phyloP scores from a whole-genome alignment of 441 rosid species.

The Geranium incanum region DNA sequence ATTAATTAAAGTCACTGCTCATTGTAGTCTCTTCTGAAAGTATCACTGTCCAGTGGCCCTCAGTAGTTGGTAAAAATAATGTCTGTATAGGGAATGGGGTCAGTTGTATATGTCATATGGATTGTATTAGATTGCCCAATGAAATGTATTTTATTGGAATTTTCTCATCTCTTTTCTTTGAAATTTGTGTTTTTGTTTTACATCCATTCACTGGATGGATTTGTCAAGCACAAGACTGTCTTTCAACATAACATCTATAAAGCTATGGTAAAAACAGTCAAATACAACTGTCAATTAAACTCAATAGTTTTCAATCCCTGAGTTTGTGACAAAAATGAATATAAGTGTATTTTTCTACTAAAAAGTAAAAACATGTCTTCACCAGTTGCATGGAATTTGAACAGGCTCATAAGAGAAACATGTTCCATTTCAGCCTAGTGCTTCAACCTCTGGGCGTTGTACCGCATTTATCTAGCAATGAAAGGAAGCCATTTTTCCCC shows the following conservation, averaged over 20 bases:
- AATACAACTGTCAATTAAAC: too few species aligned
- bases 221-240: neutral
- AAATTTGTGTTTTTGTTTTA: neutral
- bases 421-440: neutral
- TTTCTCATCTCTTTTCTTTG: neutral
- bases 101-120: neutral
- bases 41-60: too few species aligned
- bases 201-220: neutral
- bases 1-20: neutral
- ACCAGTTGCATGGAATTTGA: neutral
- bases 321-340: neutral
- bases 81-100: constrained; percentile 10
- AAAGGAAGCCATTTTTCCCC: constrained; percentile 88
- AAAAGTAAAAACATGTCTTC: neutral
- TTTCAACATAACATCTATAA: too few species aligned
- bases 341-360: neutral
- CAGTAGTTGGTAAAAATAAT: too few species aligned
- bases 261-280: too few species aligned
- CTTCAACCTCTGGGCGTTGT: constrained; percentile 19
- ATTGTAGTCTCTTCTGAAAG: neutral
- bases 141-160: neutral
- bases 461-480: constrained; percentile 49
- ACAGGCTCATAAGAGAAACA: neutral
- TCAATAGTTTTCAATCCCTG: neutral
- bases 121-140: neutral